Evolutionary conservation across 768 basidiomycete genomes (phyloP).

Genomic region (Russula sp.): DNA sequence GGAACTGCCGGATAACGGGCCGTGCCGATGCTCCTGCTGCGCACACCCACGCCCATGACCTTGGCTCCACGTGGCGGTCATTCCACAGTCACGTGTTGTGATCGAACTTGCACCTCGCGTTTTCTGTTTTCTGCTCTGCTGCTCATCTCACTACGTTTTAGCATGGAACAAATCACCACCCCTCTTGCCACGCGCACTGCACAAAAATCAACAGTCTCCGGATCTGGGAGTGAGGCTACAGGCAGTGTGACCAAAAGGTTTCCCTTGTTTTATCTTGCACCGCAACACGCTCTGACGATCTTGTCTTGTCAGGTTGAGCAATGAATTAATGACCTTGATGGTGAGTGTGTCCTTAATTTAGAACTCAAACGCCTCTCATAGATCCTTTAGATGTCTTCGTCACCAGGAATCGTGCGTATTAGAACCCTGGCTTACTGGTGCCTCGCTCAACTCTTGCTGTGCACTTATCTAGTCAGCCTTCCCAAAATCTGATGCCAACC

Average conservation of each 20-base stretch:
- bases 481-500: constrained; percentile 78
- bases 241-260: constrained; percentile 86
- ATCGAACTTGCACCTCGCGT: background rate
- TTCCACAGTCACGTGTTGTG: background rate
- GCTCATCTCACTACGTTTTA: background rate
- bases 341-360: constrained; percentile 37
- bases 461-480: constrained; percentile 64
- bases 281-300: constrained; percentile 8
- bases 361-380: background rate
- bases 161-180: constrained; percentile 68
- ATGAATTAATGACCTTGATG: constrained; percentile 86
- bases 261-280: constrained; percentile 11
- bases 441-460: background rate
- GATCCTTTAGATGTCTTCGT: constrained; percentile 66
- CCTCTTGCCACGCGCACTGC: constrained; percentile 52
- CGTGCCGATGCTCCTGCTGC: no score
- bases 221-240: constrained; percentile 49
- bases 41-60: no score
- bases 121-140: no score
- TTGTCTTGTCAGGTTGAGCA: constrained; percentile 50
- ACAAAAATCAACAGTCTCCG: constrained; percentile 51
- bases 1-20: background rate
- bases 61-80: no score
- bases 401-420: constrained; percentile 76
- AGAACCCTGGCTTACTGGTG: background rate